A percentile compares a stretch with the other conserved stretches of the same genome.
Conservation (phyloP, 371 early-diverging fungal genomes). For the Phascolomyces articulosus region DNA sequence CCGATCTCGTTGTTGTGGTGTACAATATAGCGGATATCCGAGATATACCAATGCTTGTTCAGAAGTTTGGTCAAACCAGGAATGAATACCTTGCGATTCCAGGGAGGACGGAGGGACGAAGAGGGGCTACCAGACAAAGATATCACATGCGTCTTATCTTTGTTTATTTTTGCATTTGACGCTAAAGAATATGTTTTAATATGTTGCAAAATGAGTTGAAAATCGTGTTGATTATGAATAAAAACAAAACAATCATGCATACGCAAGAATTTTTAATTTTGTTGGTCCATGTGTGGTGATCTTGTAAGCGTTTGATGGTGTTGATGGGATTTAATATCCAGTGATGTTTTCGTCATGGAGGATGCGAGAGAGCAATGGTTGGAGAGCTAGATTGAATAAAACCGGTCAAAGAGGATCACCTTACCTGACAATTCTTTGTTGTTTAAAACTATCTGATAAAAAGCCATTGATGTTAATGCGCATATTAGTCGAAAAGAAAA, state of each 20-base stretch:
- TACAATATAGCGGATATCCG: not conserved
- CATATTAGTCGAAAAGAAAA: constrained; percentile 17
- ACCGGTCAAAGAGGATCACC: constrained; percentile 22
- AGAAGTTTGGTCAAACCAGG: not conserved
- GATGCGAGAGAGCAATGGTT: constrained; percentile 18
- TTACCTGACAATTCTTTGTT: constrained; percentile 15
- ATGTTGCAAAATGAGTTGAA: not conserved
- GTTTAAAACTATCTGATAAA: constrained; percentile 5
- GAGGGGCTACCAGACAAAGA: not conserved
- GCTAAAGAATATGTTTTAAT: not conserved
- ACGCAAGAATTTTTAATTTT: not conserved
- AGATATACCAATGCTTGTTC: not conserved
- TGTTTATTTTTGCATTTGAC: constrained; percentile 12
- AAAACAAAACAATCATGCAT: constrained; percentile 17
- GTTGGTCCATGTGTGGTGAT: no score
- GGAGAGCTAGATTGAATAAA: constrained; percentile 23
- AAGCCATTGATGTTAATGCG: constrained; percentile 22
- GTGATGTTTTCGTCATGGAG: not conserved
- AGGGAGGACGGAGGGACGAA: not conserved
- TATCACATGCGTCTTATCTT: constrained; percentile 3
- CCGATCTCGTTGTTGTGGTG: not conserved
- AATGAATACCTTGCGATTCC: not conserved
- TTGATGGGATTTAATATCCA: not conserved
- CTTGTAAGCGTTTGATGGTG: not conserved
- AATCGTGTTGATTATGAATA: not conserved